These are phyloP conservation scores for Ophiostoma sp. DNA, from an alignment of 2,329 filamentous ascomycete species.

Conservation along the genomic window DNA sequence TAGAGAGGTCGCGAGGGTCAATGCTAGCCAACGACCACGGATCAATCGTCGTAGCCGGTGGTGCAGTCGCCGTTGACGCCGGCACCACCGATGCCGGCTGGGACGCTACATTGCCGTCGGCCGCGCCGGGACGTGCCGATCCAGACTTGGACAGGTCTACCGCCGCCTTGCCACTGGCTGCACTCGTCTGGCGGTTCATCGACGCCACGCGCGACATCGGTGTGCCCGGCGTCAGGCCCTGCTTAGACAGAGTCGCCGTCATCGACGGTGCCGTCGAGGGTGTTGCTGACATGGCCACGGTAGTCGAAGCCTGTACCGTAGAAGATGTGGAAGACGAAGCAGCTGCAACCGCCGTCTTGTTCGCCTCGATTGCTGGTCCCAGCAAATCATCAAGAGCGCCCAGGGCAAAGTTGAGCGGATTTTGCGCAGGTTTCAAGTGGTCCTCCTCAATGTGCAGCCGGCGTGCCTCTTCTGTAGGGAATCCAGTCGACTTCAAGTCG, in stretches of 20 bases:
- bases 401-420: constrained; percentile 50
- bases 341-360: constrained; percentile 36
- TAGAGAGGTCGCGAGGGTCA: constrained; percentile 49
- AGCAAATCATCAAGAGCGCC: constrained; percentile 47
- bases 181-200: constrained; percentile 49
- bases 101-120: constrained; percentile 22
- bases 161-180: constrained; percentile 36
- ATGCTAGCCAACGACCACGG: constrained; percentile 42
- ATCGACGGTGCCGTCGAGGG: constrained; percentile 34
- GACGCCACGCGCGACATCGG: constrained; percentile 49
- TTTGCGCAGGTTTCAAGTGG: constrained; percentile 50
- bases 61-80: neutral
- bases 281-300: neutral
- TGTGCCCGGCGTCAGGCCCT: constrained; percentile 42
- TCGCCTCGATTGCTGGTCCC: constrained; percentile 50
- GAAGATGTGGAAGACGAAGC: constrained; percentile 20
- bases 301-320: constrained; percentile 18
- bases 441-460: constrained; percentile 54
- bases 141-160: constrained; percentile 30
- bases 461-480: constrained; percentile 50
- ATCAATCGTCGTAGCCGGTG: constrained; percentile 27
- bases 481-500: constrained; percentile 46
- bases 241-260: constrained; percentile 42
- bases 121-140: constrained; percentile 15
- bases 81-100: constrained; percentile 25